These are phyloP conservation scores for Porcisia hertigi DNA, from an alignment of 208 protist species.

Conservation along the genomic window DNA sequence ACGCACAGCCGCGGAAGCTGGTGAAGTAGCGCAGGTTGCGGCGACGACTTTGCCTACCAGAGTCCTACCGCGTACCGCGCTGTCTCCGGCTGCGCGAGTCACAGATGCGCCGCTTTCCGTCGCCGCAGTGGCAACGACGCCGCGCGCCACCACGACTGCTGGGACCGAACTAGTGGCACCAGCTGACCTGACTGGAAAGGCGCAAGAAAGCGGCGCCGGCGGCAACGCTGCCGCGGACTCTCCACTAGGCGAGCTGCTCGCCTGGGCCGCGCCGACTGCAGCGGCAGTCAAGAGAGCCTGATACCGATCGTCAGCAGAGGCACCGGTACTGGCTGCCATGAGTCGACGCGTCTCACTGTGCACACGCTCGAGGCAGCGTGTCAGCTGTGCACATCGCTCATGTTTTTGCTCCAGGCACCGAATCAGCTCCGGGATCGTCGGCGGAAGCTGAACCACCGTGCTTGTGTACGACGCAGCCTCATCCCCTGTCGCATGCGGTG, in stretches of 20 bases:
- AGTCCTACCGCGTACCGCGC: conserved; percentile 16
- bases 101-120: background rate
- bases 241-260: background rate
- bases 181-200: background rate
- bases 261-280: background rate
- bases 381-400: conserved; percentile 34
- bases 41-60: conserved; percentile 24
- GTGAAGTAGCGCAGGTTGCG: background rate
- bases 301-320: background rate
- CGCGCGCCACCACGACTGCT: conserved; percentile 5
- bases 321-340: background rate
- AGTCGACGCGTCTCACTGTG: conserved; percentile 29
- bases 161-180: background rate
- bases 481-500: background rate
- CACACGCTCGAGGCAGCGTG: conserved; percentile 34
- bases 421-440: conserved; percentile 59
- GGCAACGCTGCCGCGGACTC: background rate
- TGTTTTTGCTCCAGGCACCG: conserved; percentile 33
- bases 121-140: conserved; percentile 1
- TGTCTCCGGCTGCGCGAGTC: background rate
- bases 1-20: background rate
- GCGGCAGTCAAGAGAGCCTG: background rate
- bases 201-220: background rate
- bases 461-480: conserved; percentile 26
- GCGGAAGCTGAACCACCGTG: conserved; percentile 31